Evolutionary conservation across 371 early-diverging fungal species (phyloP), one percentile per base, ranked within the genome.

Genomic region (Mucor piriformis): DNA sequence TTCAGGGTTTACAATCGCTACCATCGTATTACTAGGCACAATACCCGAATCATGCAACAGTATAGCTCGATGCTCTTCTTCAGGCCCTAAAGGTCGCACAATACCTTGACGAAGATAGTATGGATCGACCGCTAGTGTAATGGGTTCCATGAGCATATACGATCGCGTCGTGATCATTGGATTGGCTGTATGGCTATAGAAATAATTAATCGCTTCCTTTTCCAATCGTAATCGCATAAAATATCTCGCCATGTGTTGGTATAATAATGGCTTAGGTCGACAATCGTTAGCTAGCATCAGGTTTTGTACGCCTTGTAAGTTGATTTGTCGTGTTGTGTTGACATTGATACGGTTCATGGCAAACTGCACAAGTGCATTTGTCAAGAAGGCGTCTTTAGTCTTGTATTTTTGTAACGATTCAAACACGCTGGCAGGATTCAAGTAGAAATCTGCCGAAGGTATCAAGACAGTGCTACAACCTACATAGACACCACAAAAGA

Each of bases 1-100:
- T 23, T 77, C 81, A 1, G 93, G 92, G 53, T 94, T 86, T 32
- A 93, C 92, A 57, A 94, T 91, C 20, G 92, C 95, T 3, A 92
- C 84, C 74, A 90, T 89, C 0, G 95, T 91, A 61, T 88, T 86
- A 57, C 87, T 84, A 10, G 86, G 79, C 0, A 90, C 88, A 63
- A 83, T 91, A 60, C 94, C 93, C 18, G 88, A 86, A 61, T 93
- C 93, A 60, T 92, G 87, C 29, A 94, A 64, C 55, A 86, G 57
- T 23, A 93, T 54, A 13, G 79, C 85, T 33, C 73, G 76, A 3
- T 76, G 67, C 46, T 86, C 84, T 20, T 88, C 82, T 43, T 76
- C 77, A 11, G 77, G 79, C 0, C 70, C 74, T 46, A 88, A 59
- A 0, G 87, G 73, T 20, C 81, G 79, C 15, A 92, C 74, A 47